These are phyloP conservation scores for Cairneyella variabilis DNA, from an alignment of 495 filamentous ascomycete genomes.

Conservation along the genomic window DNA sequence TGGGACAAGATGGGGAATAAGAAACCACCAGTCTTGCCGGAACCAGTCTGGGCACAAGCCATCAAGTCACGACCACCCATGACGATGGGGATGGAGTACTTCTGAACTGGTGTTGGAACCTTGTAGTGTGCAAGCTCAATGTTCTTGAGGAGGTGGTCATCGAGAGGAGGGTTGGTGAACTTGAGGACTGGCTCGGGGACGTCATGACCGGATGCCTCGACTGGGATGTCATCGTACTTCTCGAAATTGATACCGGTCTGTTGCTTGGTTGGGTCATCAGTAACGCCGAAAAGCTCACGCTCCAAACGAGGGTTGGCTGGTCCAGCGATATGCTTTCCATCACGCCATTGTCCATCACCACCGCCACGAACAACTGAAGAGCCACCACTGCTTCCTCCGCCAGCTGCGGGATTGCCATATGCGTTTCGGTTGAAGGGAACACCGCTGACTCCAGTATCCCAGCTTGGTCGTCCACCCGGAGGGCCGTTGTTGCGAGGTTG, in stretches of 20 bases:
- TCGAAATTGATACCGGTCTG: constrained; percentile 98
- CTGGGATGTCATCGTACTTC: constrained; percentile 99
- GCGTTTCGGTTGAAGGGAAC: constrained; percentile 58
- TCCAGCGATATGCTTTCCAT: constrained; percentile 93
- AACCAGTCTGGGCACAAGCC: constrained; percentile 98
- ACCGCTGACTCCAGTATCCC: constrained; percentile 17
- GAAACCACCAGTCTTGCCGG: constrained; percentile 99
- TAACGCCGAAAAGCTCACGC: constrained; percentile 90
- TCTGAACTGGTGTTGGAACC: constrained; percentile 92
- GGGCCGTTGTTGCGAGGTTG: constrained; percentile 45
- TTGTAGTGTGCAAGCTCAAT: constrained; percentile 92
- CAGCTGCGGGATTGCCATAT: constrained; percentile 54
- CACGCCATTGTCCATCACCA: constrained; percentile 92
- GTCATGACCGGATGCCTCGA: constrained; percentile 91
- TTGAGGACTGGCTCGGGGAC: constrained; percentile 86
- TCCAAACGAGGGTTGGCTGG: constrained; percentile 83
- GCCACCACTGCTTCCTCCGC: constrained; percentile 41
- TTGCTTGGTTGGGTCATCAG: constrained; percentile 91
- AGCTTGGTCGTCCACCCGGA: constrained; percentile 13
- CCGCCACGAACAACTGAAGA: constrained; percentile 60
- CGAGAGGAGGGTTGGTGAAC: constrained; percentile 92
- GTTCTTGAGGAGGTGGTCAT: constrained; percentile 86
- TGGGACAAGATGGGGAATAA: constrained; percentile 97
- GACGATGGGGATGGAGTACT: constrained; percentile 97
- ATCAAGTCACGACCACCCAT: constrained; percentile 95